A percentile compares a stretch with the other conserved stretches of the same genome.
phyloP scores from a whole-genome alignment of 164 flowering plant species.

The Platanus orientalis region DNA sequence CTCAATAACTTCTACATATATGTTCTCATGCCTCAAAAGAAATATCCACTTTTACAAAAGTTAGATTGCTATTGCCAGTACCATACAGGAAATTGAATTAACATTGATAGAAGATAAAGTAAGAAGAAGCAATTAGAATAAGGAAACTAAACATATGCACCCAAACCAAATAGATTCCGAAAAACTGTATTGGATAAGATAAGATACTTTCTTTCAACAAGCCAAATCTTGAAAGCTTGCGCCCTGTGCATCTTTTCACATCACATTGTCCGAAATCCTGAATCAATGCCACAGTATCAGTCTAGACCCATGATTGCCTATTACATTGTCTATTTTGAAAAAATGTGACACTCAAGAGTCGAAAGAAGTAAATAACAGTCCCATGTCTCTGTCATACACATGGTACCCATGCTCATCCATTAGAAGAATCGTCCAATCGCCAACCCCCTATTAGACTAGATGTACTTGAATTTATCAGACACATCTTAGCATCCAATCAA shows the following conservation, averaged over 20 bases:
- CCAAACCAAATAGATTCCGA: not conserved
- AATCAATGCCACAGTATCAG: conserved; percentile 16
- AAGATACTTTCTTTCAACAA: conserved; percentile 71
- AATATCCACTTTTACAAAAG: not conserved
- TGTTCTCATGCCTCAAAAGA: not conserved
- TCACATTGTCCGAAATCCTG: conserved; percentile 99
- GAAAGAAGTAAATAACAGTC: not conserved
- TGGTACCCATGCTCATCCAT: not conserved
- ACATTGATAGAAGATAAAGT: not conserved
- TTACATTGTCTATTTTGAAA: not conserved
- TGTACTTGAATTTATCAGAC: not conserved
- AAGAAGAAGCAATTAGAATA: not conserved
- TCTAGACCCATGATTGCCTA: conserved; percentile 2
- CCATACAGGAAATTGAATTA: not conserved
- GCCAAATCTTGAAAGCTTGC: conserved; percentile 90
- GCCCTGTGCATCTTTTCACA: conserved; percentile 95
- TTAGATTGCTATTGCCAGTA: not conserved
- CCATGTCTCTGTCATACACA: not conserved
- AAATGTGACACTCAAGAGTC: not conserved
- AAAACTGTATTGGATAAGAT: not conserved
- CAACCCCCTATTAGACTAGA: not conserved
- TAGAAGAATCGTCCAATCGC: not conserved
- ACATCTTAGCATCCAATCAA: not conserved
- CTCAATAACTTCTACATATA: no score
- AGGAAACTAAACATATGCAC: not conserved